Evolutionary conservation across 2,329 filamentous ascomycete species (phyloP).

Genomic region (Penicillium brevicompactum): DNA sequence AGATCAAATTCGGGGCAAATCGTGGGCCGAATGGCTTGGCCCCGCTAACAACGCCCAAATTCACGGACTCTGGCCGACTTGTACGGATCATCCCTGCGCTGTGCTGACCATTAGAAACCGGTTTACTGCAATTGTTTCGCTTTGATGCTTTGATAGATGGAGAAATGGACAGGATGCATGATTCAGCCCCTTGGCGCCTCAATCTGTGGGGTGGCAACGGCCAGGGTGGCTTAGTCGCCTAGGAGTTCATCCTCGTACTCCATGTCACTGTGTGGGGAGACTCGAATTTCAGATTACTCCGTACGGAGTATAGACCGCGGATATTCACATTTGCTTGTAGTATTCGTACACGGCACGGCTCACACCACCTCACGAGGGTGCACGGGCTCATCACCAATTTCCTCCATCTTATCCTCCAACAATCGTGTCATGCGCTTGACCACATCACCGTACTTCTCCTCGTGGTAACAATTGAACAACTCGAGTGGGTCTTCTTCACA

Average conservation of each 20-base stretch:
- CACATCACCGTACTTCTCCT: constrained; percentile 40
- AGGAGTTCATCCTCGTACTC: neutral
- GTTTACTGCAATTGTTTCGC: neutral
- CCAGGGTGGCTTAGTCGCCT: neutral
- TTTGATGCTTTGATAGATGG: neutral
- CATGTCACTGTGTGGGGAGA: neutral
- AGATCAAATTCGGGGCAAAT: neutral
- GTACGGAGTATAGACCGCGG: neutral
- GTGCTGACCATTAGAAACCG: neutral
- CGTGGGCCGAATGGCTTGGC: neutral
- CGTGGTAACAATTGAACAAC: constrained; percentile 51
- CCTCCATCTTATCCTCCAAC: constrained; percentile 54
- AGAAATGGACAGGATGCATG: neutral
- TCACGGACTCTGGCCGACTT: neutral
- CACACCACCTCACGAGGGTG: constrained; percentile 3
- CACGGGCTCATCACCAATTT: constrained; percentile 50
- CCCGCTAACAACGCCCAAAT: neutral
- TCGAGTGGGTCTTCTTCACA: constrained; percentile 54
- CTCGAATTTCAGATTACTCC: neutral
- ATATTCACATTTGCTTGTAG: neutral
- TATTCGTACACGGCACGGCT: neutral
- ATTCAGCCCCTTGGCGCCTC: neutral
- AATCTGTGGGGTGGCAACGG: neutral
- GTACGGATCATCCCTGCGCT: neutral
- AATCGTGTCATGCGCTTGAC: constrained; percentile 45